Base-by-base conservation (phyloP, 2,329 filamentous ascomycete species). In the Fusarium bulbicola region DNA sequence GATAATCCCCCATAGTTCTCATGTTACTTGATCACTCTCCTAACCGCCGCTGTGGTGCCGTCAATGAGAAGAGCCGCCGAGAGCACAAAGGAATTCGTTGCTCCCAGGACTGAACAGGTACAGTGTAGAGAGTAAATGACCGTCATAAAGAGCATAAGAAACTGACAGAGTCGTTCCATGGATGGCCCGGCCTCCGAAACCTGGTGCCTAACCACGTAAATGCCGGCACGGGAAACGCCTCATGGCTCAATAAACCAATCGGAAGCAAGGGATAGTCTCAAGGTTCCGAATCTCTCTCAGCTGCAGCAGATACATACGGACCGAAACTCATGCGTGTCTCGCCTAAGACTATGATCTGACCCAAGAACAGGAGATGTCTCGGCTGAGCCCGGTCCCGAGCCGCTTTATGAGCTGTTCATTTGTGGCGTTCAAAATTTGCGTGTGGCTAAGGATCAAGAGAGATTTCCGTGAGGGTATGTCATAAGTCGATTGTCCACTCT, bases 11-110 rank as follows among this genome's bases (percentile, higher is more conserved):
- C 21, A 32, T n/a, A 49, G 14, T 16, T 13, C 10, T 49, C 5
- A n/a, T 13, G 11, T 3, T 13, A 15, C 0, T 1, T 18, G 28
- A 49, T 10, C 5, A 32, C 46, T 18, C 21, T n/a, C 28, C 28
- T 18, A 8, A n/a, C 5, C 26, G 10, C 5, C 0, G 3, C n/a
- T n/a, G n/a, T 30, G 7, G 28, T 21, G 14, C 7, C 10, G 11
- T 30, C 10, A 18, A n/a, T 2, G 10, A 49, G 14, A 4, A 49
- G 9, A 18, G 21, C 46, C 3, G 0, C 5, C 7, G 14, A 13
- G 28, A 10, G 1, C 11, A 16, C 3, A 32, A n/a, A 14, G 0
- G 18, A 30, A 30, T 0, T 0, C 7, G 8, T 49, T 30, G 14
- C 14, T 6, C 14, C 3, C 14, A 6, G 21, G 20, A 13, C 32